These are phyloP conservation scores for Umbellularia californica DNA, from an alignment of 164 flowering plant genomes.

Conservation along the genomic window DNA sequence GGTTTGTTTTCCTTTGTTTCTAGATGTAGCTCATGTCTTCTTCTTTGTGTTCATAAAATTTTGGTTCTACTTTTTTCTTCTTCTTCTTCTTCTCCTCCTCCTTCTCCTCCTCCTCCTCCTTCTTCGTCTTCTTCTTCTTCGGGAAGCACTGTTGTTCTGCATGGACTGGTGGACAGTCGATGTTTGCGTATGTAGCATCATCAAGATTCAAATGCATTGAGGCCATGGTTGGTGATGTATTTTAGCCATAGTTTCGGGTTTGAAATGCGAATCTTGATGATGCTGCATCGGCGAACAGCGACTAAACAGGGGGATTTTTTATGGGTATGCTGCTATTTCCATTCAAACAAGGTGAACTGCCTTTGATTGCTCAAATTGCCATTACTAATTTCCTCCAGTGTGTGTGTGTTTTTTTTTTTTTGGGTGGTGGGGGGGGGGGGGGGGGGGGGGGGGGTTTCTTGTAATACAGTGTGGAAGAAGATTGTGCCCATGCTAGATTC, in stretches of 20 bases:
- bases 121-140: background rate
- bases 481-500: background rate
- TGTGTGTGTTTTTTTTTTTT: background rate
- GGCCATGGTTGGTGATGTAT: background rate
- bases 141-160: background rate
- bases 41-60: too few relatives aligned
- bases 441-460: too few relatives aligned
- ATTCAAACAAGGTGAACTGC: background rate
- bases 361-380: background rate
- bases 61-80: too few relatives aligned
- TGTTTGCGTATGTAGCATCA: constrained; percentile 5
- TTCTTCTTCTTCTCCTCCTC: background rate
- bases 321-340: background rate
- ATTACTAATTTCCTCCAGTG: background rate
- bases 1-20: background rate
- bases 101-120: background rate
- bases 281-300: constrained; percentile 2
- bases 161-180: background rate
- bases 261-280: constrained; percentile 2
- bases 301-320: background rate
- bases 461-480: too few relatives aligned
- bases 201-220: background rate
- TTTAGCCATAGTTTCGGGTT: background rate
- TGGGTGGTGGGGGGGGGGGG: too few relatives aligned
- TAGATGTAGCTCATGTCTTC: background rate